These are phyloP conservation scores for Penicillium fimorum DNA, from an alignment of 495 filamentous ascomycete genomes.

Conservation along the genomic window DNA sequence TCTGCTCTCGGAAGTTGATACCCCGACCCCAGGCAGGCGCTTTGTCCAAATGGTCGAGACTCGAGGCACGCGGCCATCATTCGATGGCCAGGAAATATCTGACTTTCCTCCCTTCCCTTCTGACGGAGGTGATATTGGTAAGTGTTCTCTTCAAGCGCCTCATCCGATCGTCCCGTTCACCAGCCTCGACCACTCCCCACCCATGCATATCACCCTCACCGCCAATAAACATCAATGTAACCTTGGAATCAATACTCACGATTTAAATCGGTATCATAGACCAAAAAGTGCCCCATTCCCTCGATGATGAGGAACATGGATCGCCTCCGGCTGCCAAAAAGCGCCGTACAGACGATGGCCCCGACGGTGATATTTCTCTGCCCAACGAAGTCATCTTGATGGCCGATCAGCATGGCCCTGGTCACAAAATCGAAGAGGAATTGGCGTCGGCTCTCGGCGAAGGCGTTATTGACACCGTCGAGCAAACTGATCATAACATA, in stretches of 20 bases:
- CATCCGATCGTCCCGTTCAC: slow-evolving; percentile 4
- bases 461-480: slow-evolving; percentile 31
- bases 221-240: neutral
- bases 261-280: slow-evolving; percentile 9
- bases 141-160: slow-evolving; percentile 21
- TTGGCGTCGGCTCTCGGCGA: slow-evolving; percentile 40
- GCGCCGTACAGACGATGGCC: slow-evolving; percentile 38
- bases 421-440: slow-evolving; percentile 44
- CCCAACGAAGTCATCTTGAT: slow-evolving; percentile 18
- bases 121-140: slow-evolving; percentile 37
- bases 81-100: slow-evolving; percentile 32
- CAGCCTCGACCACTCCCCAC: slow-evolving; percentile 1
- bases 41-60: slow-evolving; percentile 38
- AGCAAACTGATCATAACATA: slow-evolving; percentile 19
- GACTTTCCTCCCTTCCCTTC: slow-evolving; percentile 34
- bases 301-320: slow-evolving; percentile 36
- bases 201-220: slow-evolving; percentile 2
- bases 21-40: slow-evolving; percentile 25
- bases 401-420: slow-evolving; percentile 29
- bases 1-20: slow-evolving; percentile 48
- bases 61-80: slow-evolving; percentile 26
- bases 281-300: slow-evolving; percentile 34
- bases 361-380: slow-evolving; percentile 24
- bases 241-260: slow-evolving; percentile 7
- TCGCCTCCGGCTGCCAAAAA: slow-evolving; percentile 45